Evolutionary conservation across 768 basidiomycete species (phyloP).

Genomic region (Hygrophorus russula): DNA sequence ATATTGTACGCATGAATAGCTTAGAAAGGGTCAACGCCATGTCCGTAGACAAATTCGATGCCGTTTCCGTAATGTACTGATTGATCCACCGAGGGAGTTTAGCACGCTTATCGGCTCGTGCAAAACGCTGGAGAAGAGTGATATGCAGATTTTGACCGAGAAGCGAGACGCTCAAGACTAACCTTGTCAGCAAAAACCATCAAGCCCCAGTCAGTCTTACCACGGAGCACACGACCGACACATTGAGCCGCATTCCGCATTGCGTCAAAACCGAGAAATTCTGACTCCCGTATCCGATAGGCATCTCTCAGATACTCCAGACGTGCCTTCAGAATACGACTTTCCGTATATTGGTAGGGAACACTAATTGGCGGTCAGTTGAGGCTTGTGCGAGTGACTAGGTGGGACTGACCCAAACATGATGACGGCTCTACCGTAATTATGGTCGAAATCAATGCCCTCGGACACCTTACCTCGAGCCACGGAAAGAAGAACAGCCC

Average conservation of each 20-base stretch:
- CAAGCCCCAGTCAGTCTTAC: constrained; percentile 98
- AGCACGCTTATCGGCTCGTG: constrained; percentile 84
- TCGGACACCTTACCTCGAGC: constrained; percentile 99
- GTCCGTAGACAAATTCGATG: constrained; percentile 95
- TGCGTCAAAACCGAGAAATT: constrained; percentile 97
- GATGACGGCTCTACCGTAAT: constrained; percentile 96
- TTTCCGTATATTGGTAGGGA: constrained; percentile 97
- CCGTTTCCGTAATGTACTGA: constrained; percentile 97
- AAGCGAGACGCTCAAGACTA: constrained; percentile 6
- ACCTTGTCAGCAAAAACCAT: constrained; percentile 99
- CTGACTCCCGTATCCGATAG: constrained; percentile 95
- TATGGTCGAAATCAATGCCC: constrained; percentile 99
- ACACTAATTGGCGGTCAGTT: constrained; percentile 39
- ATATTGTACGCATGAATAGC: constrained; percentile 96
- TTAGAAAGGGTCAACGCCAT: constrained; percentile 94
- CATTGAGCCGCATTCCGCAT: constrained; percentile 99
- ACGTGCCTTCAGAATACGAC: constrained; percentile 92
- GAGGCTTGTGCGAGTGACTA: constrained; percentile 3
- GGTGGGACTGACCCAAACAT: constrained; percentile 80
- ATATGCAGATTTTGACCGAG: background rate
- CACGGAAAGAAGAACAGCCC: constrained; percentile 92
- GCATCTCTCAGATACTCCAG: constrained; percentile 97
- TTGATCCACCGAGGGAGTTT: constrained; percentile 99
- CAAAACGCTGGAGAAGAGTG: constrained; percentile 58
- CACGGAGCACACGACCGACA: constrained; percentile 92